Conservation (phyloP, 2,329 filamentous ascomycete species). For the Colletotrichum lini region DNA sequence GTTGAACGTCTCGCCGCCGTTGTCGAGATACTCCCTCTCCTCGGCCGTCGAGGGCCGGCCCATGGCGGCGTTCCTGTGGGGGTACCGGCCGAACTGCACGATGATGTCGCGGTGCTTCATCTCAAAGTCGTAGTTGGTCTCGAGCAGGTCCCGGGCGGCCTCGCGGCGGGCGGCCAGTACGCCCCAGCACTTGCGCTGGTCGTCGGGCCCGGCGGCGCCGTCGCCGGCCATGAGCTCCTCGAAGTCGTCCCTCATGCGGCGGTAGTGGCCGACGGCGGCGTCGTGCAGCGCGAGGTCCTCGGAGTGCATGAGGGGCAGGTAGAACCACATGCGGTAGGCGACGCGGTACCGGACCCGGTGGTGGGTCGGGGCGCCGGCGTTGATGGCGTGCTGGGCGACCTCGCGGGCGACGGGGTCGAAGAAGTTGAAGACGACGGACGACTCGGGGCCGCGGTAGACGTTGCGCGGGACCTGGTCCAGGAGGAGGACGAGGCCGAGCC, state of each 20-base stretch:
- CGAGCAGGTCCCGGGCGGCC: constrained; percentile 46
- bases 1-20: constrained; percentile 58
- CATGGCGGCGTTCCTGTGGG: constrained; percentile 68
- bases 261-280: constrained; percentile 50
- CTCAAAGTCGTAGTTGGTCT: constrained; percentile 52
- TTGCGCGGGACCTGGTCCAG: constrained; percentile 77
- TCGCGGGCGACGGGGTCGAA: constrained; percentile 70
- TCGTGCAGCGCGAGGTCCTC: constrained; percentile 65
- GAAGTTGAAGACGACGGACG: constrained; percentile 62
- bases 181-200: constrained; percentile 47
- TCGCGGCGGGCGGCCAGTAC: constrained; percentile 48
- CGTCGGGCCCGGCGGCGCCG: constrained; percentile 44
- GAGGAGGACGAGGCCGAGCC: constrained; percentile 68
- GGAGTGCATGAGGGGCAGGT: constrained; percentile 72
- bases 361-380: constrained; percentile 48
- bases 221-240: constrained; percentile 50
- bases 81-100: constrained; percentile 70
- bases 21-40: constrained; percentile 65
- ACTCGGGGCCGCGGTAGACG: constrained; percentile 66
- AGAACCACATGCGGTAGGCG: constrained; percentile 68
- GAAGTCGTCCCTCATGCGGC: constrained; percentile 51
- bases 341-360: constrained; percentile 52
- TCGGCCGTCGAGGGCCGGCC: constrained; percentile 64
- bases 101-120: constrained; percentile 65
- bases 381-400: constrained; percentile 55